phyloP scores from a whole-genome alignment of 1,139 yeast genomes.

The Hemisphaericaspora lyxosophila region DNA sequence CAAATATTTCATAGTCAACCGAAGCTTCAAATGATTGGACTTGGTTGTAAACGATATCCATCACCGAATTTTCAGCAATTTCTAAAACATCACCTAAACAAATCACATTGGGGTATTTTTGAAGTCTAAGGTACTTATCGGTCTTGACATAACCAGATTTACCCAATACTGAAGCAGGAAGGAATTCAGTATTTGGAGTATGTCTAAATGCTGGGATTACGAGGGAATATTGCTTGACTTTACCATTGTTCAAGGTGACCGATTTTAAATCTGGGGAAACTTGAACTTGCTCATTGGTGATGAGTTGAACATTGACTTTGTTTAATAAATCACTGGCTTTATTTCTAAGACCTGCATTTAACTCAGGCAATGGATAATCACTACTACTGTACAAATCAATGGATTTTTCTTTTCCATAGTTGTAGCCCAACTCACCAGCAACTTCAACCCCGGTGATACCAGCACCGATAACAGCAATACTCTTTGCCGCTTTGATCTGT shows the following conservation, averaged over 20 bases:
- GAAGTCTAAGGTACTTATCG: constrained; percentile 25
- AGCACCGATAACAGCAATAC: constrained; percentile 38
- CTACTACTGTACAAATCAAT: constrained; percentile 31
- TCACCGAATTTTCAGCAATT: constrained; percentile 21
- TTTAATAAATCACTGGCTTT: constrained; percentile 22
- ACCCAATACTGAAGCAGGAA: constrained; percentile 19
- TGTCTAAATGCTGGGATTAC: constrained; percentile 24
- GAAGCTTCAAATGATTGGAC: constrained; percentile 18
- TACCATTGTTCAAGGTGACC: constrained; percentile 19
- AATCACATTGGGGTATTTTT: constrained; percentile 25
- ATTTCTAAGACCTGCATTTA: constrained; percentile 16
- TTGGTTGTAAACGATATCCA: constrained; percentile 28
- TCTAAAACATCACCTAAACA: constrained; percentile 35
- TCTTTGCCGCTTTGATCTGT: constrained; percentile 20
- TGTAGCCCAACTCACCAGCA: constrained; percentile 34
- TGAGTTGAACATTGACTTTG: constrained; percentile 25
- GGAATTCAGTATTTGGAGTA: constrained; percentile 27
- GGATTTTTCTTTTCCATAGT: constrained; percentile 15
- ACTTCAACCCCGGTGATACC: constrained; percentile 43
- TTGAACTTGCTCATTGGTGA: constrained; percentile 19
- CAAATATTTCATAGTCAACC: constrained; percentile 19
- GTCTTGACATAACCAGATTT: constrained; percentile 24
- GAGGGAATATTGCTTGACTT: constrained; percentile 23
- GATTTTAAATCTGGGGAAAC: constrained; percentile 5
- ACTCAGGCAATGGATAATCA: constrained; percentile 21